phyloP scores from a whole-genome alignment of 2,329 filamentous ascomycete species.

The Pezicula carpinea region DNA sequence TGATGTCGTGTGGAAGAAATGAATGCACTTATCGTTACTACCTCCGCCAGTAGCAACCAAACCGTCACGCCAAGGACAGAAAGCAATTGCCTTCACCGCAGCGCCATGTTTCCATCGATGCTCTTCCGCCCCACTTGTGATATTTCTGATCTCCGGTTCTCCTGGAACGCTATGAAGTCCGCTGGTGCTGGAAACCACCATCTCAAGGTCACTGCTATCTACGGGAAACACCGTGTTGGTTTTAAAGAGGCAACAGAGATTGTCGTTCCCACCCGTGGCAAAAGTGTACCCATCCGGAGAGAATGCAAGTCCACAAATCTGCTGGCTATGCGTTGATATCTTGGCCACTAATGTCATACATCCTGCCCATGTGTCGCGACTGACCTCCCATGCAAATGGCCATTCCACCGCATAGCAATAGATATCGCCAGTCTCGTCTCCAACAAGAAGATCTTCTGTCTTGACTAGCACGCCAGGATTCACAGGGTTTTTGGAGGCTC shows the following conservation, averaged over 20 bases:
- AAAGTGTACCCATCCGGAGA: slow-evolving; percentile 71
- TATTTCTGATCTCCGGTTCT: slow-evolving; percentile 35
- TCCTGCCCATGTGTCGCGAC: slow-evolving; percentile 67
- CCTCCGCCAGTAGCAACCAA: slow-evolving; percentile 89
- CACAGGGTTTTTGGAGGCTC: slow-evolving; percentile 46
- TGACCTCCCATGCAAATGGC: slow-evolving; percentile 60
- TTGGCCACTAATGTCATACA: slow-evolving; percentile 72
- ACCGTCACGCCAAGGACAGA: slow-evolving; percentile 88
- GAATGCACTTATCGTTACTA: slow-evolving; percentile 90
- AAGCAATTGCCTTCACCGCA: slow-evolving; percentile 94
- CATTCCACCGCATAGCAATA: slow-evolving; percentile 92
- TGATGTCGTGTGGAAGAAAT: slow-evolving; percentile 86
- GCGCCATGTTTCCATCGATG: slow-evolving; percentile 77
- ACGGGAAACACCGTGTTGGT: slow-evolving; percentile 18
- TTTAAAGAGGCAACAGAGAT: slow-evolving; percentile 78
- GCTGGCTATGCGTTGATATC: slow-evolving; percentile 76
- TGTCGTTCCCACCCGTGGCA: slow-evolving; percentile 90
- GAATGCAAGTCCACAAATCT: slow-evolving; percentile 92
- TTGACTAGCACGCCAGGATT: slow-evolving; percentile 45
- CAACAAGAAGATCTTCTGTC: slow-evolving; percentile 81
- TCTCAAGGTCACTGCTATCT: slow-evolving; percentile 10
- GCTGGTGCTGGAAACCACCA: slow-evolving; percentile 16
- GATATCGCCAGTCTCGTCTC: slow-evolving; percentile 76
- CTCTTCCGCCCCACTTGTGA: slow-evolving; percentile 54
- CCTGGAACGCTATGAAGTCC: slow-evolving; percentile 28